These are phyloP conservation scores for Fusarium sp. DNA, from an alignment of 2,329 filamentous ascomycete species.

Conservation along the genomic window DNA sequence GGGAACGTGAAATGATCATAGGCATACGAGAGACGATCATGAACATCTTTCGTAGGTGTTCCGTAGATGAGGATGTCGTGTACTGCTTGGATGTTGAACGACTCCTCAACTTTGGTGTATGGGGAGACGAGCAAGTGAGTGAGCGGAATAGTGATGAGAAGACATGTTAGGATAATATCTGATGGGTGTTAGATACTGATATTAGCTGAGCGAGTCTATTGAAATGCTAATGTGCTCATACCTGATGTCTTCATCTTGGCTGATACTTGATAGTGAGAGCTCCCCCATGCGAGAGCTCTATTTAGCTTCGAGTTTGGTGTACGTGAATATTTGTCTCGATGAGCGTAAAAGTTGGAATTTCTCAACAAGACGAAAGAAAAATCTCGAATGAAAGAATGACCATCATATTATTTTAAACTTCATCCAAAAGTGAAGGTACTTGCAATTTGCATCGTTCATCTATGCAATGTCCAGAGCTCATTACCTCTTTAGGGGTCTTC, in stretches of 20 bases:
- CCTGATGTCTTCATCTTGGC: conserved; percentile 43
- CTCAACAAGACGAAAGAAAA: not conserved
- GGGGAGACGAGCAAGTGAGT: conserved; percentile 81
- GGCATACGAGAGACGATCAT: conserved; percentile 65
- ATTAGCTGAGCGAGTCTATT: no score
- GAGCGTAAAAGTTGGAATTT: not conserved
- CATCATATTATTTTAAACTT: not conserved
- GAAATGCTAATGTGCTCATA: not conserved
- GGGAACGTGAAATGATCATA: conserved; percentile 95
- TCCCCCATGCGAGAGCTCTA: conserved; percentile 10
- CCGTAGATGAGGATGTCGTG: conserved; percentile 91
- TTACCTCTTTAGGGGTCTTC: conserved; percentile 31
- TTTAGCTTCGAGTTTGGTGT: conserved; percentile 2
- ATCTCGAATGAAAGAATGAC: not conserved
- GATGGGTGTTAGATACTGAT: conserved; percentile 1
- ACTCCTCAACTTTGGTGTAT: conserved; percentile 98
- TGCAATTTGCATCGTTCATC: conserved; percentile 1
- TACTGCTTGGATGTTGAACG: conserved; percentile 94
- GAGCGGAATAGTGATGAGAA: conserved; percentile 68
- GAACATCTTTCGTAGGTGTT: conserved; percentile 70
- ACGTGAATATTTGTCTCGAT: not conserved
- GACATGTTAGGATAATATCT: conserved; percentile 46
- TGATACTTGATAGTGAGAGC: conserved; percentile 11
- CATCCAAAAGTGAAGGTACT: not conserved
- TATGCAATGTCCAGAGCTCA: conserved; percentile 5